These are phyloP conservation scores for Botryotinia narcissicola DNA, from an alignment of 2,329 filamentous ascomycete genomes.

Conservation along the genomic window DNA sequence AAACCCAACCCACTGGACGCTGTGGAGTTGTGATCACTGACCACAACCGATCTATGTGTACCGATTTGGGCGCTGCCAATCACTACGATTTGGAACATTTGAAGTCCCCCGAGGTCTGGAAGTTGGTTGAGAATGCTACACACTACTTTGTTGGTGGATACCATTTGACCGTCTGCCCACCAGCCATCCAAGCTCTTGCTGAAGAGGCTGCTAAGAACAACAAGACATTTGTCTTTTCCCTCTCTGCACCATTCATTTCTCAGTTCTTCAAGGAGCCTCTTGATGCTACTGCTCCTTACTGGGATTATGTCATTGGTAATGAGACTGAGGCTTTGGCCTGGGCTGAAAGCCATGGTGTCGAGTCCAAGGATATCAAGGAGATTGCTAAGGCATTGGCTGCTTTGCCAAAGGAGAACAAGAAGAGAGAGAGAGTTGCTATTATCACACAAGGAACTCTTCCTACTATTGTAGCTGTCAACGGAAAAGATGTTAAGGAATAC, in stretches of 20 bases:
- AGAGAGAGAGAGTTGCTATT: constrained; percentile 81
- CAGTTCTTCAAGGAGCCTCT: constrained; percentile 98
- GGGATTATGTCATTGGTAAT: constrained; percentile 95
- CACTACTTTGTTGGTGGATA: constrained; percentile 94
- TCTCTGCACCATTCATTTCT: constrained; percentile 92
- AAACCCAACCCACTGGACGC: constrained; percentile 79
- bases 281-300: constrained; percentile 82
- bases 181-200: constrained; percentile 84
- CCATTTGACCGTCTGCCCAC: constrained; percentile 94
- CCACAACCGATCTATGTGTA: constrained; percentile 92
- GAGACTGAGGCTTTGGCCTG: constrained; percentile 91
- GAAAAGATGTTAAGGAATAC: constrained; percentile 70
- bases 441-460: constrained; percentile 93
- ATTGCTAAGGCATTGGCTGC: constrained; percentile 84
- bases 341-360: constrained; percentile 75
- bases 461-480: constrained; percentile 78
- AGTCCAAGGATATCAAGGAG: constrained; percentile 73
- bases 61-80: constrained; percentile 93
- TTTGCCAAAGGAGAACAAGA: constrained; percentile 86
- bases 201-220: constrained; percentile 85
- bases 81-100: constrained; percentile 94
- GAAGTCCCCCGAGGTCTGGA: constrained; percentile 88
- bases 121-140: constrained; percentile 81
- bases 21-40: constrained; percentile 97
- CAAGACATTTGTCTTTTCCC: constrained; percentile 88